Evolutionary conservation across 2,329 filamentous ascomycete genomes (phyloP).

Genomic region (Ophiostoma novo-ulmi): DNA sequence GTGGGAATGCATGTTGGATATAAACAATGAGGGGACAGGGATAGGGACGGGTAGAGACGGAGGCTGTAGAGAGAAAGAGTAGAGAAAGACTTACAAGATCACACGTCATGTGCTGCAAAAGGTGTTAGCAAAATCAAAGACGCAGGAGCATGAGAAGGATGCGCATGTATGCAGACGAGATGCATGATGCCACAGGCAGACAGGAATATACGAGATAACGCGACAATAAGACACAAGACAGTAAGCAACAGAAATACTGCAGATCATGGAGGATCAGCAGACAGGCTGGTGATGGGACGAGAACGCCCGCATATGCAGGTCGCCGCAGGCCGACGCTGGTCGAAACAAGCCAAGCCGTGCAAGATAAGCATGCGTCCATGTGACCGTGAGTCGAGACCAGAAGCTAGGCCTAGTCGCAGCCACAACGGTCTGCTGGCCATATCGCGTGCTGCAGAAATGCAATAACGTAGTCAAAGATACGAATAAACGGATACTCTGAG

Average conservation of each 20-base stretch:
- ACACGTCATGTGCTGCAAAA: conserved; percentile 78
- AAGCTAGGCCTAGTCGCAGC: neutral
- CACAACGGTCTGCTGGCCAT: neutral
- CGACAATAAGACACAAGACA: neutral
- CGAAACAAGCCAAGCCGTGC: conserved; percentile 4
- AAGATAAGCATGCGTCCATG: neutral
- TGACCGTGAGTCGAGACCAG: neutral
- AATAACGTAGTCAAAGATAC: too few species aligned
- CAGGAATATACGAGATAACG: neutral
- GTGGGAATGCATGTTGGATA: neutral
- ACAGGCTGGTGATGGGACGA: neutral
- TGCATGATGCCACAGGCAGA: neutral
- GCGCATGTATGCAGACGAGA: neutral
- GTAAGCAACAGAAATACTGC: neutral
- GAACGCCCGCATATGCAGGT: conserved; percentile 7
- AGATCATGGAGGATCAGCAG: neutral
- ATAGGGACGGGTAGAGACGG: neutral
- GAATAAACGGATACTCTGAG: neutral
- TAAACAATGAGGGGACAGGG: neutral
- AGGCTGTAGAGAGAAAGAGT: neutral
- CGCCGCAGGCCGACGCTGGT: conserved; percentile 1
- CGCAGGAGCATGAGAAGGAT: conserved; percentile 22
- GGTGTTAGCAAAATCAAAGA: conserved; percentile 26
- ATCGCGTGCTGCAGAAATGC: neutral
- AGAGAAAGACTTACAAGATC: conserved; percentile 64